A percentile compares a stretch with the other conserved stretches of the same genome.
phyloP scores from a whole-genome alignment of 805 yeast genomes.

The Millerozyma miso region DNA sequence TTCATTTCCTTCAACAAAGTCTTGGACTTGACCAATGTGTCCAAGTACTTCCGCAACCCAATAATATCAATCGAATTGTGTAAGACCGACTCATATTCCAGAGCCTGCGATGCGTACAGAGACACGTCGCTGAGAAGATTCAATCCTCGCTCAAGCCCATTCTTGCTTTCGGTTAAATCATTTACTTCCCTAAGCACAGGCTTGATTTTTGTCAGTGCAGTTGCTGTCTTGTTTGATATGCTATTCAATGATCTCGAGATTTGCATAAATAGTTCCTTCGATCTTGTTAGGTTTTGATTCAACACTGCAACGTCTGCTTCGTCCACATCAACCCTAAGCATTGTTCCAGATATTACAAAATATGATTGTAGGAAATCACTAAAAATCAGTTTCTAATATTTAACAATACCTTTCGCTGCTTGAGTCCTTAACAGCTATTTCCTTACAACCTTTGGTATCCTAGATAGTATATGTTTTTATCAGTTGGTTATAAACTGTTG shows the following conservation, averaged over 20 bases:
- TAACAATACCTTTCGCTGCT: no score
- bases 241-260: constrained; percentile 53
- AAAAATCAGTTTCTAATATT: no score
- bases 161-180: constrained; percentile 48
- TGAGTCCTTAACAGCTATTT: no score
- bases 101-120: constrained; percentile 45
- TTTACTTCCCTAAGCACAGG: constrained; percentile 69
- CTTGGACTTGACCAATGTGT: constrained; percentile 35
- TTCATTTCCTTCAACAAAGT: constrained; percentile 43
- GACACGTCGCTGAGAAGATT: constrained; percentile 47
- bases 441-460: not conserved
- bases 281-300: constrained; percentile 63
- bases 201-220: constrained; percentile 59
- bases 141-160: constrained; percentile 55
- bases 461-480: not conserved
- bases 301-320: constrained; percentile 83
- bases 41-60: constrained; percentile 36
- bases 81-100: constrained; percentile 35
- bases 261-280: constrained; percentile 50
- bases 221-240: constrained; percentile 49
- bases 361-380: no score
- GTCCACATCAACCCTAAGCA: constrained; percentile 48
- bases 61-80: constrained; percentile 31
- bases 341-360: no score
- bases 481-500: not conserved